Conservation (phyloP, 768 basidiomycete genomes). For the Suillus lakei region DNA sequence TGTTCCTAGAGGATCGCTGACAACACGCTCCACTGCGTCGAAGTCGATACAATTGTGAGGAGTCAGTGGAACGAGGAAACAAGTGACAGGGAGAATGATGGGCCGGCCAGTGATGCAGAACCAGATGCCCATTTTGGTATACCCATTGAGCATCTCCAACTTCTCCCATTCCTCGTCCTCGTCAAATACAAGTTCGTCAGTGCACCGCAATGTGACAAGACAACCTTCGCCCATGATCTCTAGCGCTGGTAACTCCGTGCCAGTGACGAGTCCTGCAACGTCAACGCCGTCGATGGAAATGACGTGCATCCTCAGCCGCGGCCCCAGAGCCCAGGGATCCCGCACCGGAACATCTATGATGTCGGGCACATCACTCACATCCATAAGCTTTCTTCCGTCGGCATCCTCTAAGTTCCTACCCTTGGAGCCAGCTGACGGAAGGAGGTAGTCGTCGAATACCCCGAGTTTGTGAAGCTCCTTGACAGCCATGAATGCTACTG, state of each 20-base stretch:
- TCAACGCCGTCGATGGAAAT: constrained; percentile 54
- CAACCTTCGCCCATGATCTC: constrained; percentile 45
- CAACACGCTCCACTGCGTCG: constrained; percentile 51
- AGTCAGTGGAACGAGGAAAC: constrained; percentile 72
- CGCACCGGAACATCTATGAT: constrained; percentile 64
- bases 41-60: constrained; percentile 59
- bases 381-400: constrained; percentile 50
- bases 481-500: constrained; percentile 81
- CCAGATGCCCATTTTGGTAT: constrained; percentile 64
- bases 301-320: constrained; percentile 66
- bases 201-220: constrained; percentile 45
- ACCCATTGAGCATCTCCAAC: constrained; percentile 63
- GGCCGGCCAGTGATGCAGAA: constrained; percentile 66
- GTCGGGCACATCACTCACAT: constrained; percentile 51
- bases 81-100: constrained; percentile 52
- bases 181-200: constrained; percentile 52
- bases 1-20: constrained; percentile 53
- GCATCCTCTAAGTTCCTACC: constrained; percentile 56
- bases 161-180: constrained; percentile 50
- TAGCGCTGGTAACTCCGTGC: constrained; percentile 54
- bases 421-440: constrained; percentile 64
- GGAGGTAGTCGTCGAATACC: constrained; percentile 81
- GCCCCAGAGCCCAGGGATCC: constrained; percentile 68
- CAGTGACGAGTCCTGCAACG: constrained; percentile 70
- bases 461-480: constrained; percentile 68